Evolutionary conservation across 306 rosid species (phyloP), one percentile per base, ranked within the genome.

Genomic region (Erythrophleum fordii): DNA sequence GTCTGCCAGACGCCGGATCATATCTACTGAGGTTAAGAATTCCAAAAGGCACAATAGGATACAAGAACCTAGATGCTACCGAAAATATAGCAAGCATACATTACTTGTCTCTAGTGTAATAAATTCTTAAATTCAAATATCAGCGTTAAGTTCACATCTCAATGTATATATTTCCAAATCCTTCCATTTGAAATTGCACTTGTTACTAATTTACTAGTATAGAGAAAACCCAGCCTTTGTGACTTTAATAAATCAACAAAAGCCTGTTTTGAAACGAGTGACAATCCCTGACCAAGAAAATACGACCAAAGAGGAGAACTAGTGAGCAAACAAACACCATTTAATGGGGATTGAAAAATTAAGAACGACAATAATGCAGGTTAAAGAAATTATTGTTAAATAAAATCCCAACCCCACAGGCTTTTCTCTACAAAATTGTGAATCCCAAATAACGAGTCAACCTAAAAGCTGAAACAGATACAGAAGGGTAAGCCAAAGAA

Each of bases 1-100:
- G 83, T 95, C 99, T 20, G 98, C 96, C 87, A 93, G 82, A 44
- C 98, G 91, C 9, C 96, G 97, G 77, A 95, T 91, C 99, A 93
- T 95, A 83, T 95, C 99, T 95, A 86, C 29, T 48, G 45, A 83
- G 53, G 83, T 92, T 81, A 89, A 91, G 92, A 83, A 87, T 72
- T 29, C 22, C 84, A 65, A 69, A 73, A 11, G 80, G 80, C 59
- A 41, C 55, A 75, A 55, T 69, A 84, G 39, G 41, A 70, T 37
- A 77, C 58, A 76, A 58, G 18, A 75, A 79, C 26, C 69, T 41
- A 55, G 76, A 80, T 79, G 80, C 25, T 37, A 77, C 53, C 8
- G 6, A 48, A 64, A 46, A 64, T 70, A 86, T 58, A 64, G 69
- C 16, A 76, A 66, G 66, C 79, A 76, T 8, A 66, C 29, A 13